Evolutionary conservation across 352 stramenopile species (phyloP).

Genomic region (Phytophthora melonis): DNA sequence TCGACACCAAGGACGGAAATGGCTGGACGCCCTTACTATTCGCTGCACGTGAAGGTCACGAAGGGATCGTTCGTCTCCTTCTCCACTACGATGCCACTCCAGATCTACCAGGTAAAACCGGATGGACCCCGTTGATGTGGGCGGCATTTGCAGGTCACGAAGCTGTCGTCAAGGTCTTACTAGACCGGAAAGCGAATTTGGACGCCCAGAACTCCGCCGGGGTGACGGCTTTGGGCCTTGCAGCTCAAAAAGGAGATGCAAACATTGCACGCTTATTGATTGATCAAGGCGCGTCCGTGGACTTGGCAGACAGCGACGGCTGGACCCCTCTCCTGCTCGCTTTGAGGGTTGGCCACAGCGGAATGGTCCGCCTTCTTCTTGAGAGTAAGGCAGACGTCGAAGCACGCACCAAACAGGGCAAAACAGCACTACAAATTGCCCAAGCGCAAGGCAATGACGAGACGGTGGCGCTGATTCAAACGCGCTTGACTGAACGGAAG

Average conservation of each 20-base stretch:
- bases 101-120: neutral
- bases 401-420: neutral
- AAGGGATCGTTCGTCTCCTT: neutral
- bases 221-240: neutral
- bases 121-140: conserved; percentile 14
- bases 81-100: conserved; percentile 13
- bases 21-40: conserved; percentile 11
- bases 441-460: neutral
- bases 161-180: neutral
- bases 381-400: neutral
- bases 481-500: neutral
- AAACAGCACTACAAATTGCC: neutral
- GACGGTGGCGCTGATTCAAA: neutral
- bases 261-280: conserved; percentile 5
- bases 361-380: neutral
- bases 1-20: conserved; percentile 5
- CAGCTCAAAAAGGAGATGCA: neutral
- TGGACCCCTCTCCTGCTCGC: neutral
- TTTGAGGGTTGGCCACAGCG: neutral
- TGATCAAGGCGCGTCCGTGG: neutral
- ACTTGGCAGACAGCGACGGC: conserved; percentile 4
- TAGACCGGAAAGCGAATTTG: neutral
- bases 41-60: neutral
- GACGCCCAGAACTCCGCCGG: neutral
- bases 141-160: neutral